Base-by-base conservation (phyloP, 73 alveolate genomes). In the Symbiodinium pilosum region DNA sequence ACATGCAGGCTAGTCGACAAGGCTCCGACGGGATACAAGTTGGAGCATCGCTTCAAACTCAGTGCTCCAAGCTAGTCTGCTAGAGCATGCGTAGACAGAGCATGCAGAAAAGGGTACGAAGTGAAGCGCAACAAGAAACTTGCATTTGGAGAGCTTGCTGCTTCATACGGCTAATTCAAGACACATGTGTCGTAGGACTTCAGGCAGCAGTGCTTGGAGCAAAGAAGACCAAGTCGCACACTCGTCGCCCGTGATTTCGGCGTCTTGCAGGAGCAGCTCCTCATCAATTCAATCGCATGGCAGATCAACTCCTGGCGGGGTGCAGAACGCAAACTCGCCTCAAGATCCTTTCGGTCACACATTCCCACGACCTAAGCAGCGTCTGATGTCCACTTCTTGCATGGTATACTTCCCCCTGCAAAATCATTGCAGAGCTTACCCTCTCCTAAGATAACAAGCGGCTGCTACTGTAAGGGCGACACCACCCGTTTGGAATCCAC, bases 41-140 rank as follows among this genome's bases (percentile, higher is more conserved):
- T 89, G 32, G 95, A 89, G 95, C 87, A 64, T 11, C 75, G 44
- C 95, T 59, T 89, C 95, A 89, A 68, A 59, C 95, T 89, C 51
- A 38, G 81, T n/a, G 30, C 26, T 16, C 32, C 73, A 54, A 54
- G 73, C n/a, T n/a, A n/a, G n/a, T n/a, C n/a, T n/a, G n/a, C n/a
- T n/a, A n/a, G n/a, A n/a, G n/a, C n/a, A n/a, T n/a, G n/a, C 20
- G 73, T 54, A 21, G 71, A 16, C 73, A 54, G 32, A 54, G 73
- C 32, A 24, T 51, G 7, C 73, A n/a, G 20, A 26, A 54, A n/a
- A 26, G 12, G 68, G 68, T 51, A n/a, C 73, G 73, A 54, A 26
- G 39, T 38, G 41, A 64, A 64, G 30, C 59, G 14, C 21, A 9
- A 9, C 59, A 47, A 47, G 59, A 47, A 47, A 47, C n/a, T n/a